Base-by-base conservation (phyloP, 1,284 basidiomycete genomes). In the Moesziomyces globuligerus region DNA sequence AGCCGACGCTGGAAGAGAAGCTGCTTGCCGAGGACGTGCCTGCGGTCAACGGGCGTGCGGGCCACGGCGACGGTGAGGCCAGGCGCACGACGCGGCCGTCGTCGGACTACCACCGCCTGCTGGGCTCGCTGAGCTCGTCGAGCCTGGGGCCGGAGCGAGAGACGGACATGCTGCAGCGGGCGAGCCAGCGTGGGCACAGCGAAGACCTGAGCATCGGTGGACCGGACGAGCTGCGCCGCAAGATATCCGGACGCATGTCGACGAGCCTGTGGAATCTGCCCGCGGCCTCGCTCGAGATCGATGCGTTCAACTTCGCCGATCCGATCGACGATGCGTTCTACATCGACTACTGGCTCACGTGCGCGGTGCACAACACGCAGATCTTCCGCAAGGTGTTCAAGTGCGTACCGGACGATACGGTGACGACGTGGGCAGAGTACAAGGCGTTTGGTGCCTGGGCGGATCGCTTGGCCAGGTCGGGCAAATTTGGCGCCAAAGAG, bases 371-470 rank as follows among this genome's bases (percentile, higher is more conserved):
- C 64, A 82, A 82, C 54, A 82, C 78, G 40, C 67, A 70, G 47
- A 75, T 81, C 39, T 82, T 67, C 68, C 61, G 79, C n/a, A 72
- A 74, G 25, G 79, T 81, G 45, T 81, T 82, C 72, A 76, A 75
- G 39, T 75, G 76, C 37, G 74, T 80, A 7, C 80, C 80, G 3
- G 80, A 82, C 54, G 78, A 82, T 49, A 76, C 68, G 37, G 73
- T 81, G 11, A 78, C 68, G 39, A 81, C 79, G 13, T 82, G 80
- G 80, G 61, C 65, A 17, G 77, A 78, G 46, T 82, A 80, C 65
- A 82, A 81, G 61, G 61, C 61, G 7, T 80, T 72, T 28, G 48
- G 43, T 13, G 58, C 67, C 0, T 81, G 78, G 78, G 38, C 59
- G 17, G 70, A 76, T 42, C 59, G 78, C 0, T 41, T 80, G 28